Percentiles rank a stretch among this genome's conserved stretches.
These are phyloP conservation scores for Potentilla sterilis DNA, from an alignment of 306 rosid species.

Conservation along the genomic window DNA sequence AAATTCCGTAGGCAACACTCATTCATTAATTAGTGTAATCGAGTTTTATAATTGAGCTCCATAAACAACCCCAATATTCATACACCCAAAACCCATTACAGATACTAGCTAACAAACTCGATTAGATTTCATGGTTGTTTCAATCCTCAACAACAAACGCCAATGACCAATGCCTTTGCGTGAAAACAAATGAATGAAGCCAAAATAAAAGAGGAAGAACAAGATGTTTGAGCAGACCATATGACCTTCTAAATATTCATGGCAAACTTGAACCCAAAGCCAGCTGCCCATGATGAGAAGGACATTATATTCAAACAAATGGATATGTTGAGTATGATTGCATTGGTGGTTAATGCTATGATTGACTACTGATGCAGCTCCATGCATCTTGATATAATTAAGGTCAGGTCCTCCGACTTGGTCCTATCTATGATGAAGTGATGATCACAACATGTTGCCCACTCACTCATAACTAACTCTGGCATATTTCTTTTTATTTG, in stretches of 20 bases:
- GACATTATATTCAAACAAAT: neutral
- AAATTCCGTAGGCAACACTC: neutral
- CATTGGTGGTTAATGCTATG: neutral
- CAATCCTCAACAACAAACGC: neutral
- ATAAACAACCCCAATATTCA: neutral
- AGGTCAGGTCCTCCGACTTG: conserved; percentile 3
- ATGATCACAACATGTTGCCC: neutral
- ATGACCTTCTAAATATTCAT: neutral
- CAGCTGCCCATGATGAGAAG: neutral
- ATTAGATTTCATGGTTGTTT: neutral
- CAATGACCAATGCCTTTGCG: neutral
- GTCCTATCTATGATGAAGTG: neutral
- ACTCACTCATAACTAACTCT: neutral
- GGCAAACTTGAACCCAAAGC: neutral
- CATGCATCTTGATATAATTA: neutral
- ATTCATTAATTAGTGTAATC: neutral
- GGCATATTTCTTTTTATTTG: neutral
- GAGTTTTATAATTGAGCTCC: neutral
- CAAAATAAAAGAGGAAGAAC: neutral
- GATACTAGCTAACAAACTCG: neutral
- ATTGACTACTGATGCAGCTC: neutral
- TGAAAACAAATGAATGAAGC: neutral
- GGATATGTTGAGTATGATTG: neutral
- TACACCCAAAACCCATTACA: neutral
- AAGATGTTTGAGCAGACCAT: neutral